Conservation (phyloP, 75 land plant genomes). For the Pseudotsuga menziesii region DNA sequence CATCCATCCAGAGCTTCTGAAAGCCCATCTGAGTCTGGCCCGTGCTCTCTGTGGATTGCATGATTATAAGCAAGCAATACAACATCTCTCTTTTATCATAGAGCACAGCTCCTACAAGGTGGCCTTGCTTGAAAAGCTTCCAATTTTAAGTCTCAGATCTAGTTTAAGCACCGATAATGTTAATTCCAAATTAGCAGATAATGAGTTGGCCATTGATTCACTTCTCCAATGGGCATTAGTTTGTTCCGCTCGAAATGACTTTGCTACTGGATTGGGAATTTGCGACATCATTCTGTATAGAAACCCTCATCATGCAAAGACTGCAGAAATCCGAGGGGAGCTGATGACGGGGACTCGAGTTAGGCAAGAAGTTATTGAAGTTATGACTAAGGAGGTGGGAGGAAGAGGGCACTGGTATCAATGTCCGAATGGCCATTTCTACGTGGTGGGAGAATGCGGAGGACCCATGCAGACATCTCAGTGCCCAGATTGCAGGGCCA, state of each 20-base stretch:
- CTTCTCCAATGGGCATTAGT: constrained; percentile 15
- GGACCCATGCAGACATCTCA: too few relatives aligned
- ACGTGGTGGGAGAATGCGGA: too few relatives aligned
- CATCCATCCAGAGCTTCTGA: neutral
- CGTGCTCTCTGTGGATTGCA: neutral
- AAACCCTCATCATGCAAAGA: constrained; percentile 11
- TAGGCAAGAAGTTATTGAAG: constrained; percentile 5
- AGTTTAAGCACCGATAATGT: neutral
- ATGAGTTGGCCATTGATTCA: constrained; percentile 14
- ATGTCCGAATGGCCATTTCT: too few relatives aligned
- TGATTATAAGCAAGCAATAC: neutral
- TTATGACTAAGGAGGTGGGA: constrained; percentile 9
- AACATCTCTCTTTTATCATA: constrained; percentile 15
- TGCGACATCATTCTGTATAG: constrained; percentile 15
- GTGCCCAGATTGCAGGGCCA: too few relatives aligned
- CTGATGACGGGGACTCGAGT: neutral
- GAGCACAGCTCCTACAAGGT: constrained; percentile 11
- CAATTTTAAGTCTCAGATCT: neutral
- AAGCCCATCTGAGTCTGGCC: constrained; percentile 17
- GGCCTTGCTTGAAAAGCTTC: neutral
- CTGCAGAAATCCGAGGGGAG: constrained; percentile 5
- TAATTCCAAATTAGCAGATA: neutral
- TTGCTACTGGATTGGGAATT: constrained; percentile 1
- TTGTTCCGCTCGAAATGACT: neutral
- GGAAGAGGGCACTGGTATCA: neutral